phyloP scores from a whole-genome alignment of 2,329 filamentous ascomycete genomes.

The Dactylonectria macrodidyma region DNA sequence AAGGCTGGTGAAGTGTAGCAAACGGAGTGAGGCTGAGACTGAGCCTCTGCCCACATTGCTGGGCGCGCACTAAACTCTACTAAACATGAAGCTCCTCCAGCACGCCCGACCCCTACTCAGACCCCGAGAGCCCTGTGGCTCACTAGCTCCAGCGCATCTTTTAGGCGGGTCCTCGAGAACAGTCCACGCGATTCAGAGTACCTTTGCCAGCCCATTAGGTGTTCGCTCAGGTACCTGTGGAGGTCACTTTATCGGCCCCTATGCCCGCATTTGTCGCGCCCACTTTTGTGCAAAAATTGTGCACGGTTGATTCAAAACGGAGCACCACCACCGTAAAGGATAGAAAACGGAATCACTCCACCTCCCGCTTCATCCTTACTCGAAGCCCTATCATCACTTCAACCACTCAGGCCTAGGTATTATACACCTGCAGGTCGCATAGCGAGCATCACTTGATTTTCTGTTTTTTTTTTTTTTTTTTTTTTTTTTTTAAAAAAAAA shows the following conservation, averaged over 20 bases:
- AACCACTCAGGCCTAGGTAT: too few species aligned
- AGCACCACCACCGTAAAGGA: not conserved
- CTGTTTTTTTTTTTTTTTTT: too few species aligned
- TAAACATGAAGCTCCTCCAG: not conserved
- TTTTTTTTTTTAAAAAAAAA: too few species aligned
- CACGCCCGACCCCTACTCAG: not conserved
- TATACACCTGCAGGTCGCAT: too few species aligned
- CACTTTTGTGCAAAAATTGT: constrained; percentile 12
- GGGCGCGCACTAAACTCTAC: not conserved
- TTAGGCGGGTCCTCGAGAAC: constrained; percentile 5
- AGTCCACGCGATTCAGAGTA: constrained; percentile 4
- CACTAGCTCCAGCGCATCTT: not conserved
- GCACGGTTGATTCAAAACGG: constrained; percentile 12
- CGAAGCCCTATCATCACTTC: too few species aligned
- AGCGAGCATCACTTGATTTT: too few species aligned
- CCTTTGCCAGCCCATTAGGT: constrained; percentile 6
- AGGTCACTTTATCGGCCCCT: too few species aligned
- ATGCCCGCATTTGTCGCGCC: not conserved
- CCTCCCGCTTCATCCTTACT: too few species aligned
- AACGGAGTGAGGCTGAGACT: constrained; percentile 23
- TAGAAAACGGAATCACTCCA: too few species aligned
- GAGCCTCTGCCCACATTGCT: not conserved
- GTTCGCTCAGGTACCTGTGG: too few species aligned
- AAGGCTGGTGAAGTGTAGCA: constrained; percentile 14
- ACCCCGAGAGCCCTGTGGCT: not conserved